These are phyloP conservation scores for Biscogniauxia mediterranea DNA, from an alignment of 2,329 filamentous ascomycete species.

Conservation along the genomic window DNA sequence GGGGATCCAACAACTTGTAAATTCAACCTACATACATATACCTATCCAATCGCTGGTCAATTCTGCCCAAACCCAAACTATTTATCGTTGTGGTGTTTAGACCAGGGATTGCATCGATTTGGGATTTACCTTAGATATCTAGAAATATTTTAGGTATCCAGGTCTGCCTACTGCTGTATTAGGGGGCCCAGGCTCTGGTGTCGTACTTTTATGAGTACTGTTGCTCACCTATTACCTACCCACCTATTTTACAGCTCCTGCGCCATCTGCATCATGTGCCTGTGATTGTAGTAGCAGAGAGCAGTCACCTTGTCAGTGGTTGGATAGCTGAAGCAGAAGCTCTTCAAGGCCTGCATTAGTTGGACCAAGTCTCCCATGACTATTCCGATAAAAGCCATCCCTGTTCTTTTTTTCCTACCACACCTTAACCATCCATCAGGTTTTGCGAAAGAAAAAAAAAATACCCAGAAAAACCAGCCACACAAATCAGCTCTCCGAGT, in stretches of 20 bases:
- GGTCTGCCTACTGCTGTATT: neutral
- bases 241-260: neutral
- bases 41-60: neutral
- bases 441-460: too few relatives aligned
- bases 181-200: too few relatives aligned
- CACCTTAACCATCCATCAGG: neutral
- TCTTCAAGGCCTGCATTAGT: slow-evolving; percentile 9
- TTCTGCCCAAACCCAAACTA: neutral
- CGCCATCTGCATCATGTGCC: slow-evolving; percentile 1
- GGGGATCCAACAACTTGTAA: neutral
- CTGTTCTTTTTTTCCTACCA: neutral
- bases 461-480: slow-evolving; percentile 18
- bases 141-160: neutral
- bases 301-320: neutral
- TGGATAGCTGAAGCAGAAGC: neutral
- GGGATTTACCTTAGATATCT: neutral
- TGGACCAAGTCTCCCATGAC: slow-evolving; percentile 2
- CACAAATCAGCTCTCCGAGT: slow-evolving; percentile 8
- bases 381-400: slow-evolving; percentile 5
- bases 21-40: too few relatives aligned
- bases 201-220: neutral
- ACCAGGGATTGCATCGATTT: neutral
- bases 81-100: neutral
- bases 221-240: neutral
- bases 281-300: neutral